phyloP scores from a whole-genome alignment of 2,329 filamentous ascomycete genomes.

The Monosporascus sp. region DNA sequence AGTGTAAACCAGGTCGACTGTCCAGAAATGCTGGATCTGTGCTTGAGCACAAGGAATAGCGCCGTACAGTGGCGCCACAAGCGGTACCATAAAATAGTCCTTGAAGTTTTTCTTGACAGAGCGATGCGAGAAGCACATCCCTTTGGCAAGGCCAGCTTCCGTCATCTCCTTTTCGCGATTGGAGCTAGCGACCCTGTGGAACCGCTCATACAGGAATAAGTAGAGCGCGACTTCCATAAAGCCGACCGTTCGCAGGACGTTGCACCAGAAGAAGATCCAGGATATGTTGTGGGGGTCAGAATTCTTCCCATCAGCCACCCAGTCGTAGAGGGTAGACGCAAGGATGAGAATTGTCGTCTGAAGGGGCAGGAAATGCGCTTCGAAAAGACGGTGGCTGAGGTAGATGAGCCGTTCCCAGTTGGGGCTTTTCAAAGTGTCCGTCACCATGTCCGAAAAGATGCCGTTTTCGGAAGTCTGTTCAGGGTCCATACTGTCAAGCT shows the following conservation, averaged over 20 bases:
- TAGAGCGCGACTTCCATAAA: constrained; percentile 60
- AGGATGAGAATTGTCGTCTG: constrained; percentile 62
- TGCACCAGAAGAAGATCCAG: constrained; percentile 58
- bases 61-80: constrained; percentile 64
- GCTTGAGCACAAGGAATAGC: constrained; percentile 64
- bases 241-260: constrained; percentile 53
- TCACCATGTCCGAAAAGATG: constrained; percentile 50
- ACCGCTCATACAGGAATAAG: constrained; percentile 62
- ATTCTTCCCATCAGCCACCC: constrained; percentile 38
- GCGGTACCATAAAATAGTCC: constrained; percentile 61
- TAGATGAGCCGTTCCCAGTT: constrained; percentile 53
- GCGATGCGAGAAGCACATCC: constrained; percentile 61
- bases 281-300: constrained; percentile 47
- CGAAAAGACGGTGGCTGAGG: constrained; percentile 63
- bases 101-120: constrained; percentile 49
- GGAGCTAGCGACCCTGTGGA: constrained; percentile 57
- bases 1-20: constrained; percentile 61
- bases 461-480: constrained; percentile 42
- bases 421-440: constrained; percentile 44
- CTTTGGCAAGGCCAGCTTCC: constrained; percentile 56
- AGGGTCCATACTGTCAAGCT: constrained; percentile 32
- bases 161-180: constrained; percentile 62
- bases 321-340: constrained; percentile 55
- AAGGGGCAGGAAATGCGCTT: constrained; percentile 66
- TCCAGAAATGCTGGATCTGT: constrained; percentile 66